These are phyloP conservation scores for Mycocentrospora acerina DNA, from an alignment of 2,329 filamentous ascomycete species.

Conservation along the genomic window DNA sequence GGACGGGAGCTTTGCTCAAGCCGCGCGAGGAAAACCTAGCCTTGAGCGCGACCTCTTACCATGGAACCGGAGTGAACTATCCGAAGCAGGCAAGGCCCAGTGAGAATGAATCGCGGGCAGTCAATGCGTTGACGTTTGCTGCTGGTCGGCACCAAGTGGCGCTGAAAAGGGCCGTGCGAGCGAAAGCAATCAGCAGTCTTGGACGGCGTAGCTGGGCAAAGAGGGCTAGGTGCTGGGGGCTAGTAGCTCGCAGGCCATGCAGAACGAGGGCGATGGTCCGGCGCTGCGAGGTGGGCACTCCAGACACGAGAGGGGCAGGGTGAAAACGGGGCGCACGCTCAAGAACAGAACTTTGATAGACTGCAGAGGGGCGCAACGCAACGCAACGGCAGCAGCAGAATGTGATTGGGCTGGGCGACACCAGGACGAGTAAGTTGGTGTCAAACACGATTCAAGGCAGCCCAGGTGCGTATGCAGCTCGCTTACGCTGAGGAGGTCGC, in stretches of 20 bases:
- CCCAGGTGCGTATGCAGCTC: conserved; percentile 19
- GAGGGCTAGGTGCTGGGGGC: conserved; percentile 21
- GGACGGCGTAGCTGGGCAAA: conserved; percentile 17
- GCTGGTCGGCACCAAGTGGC: conserved; percentile 30
- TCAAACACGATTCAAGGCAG: conserved; percentile 18
- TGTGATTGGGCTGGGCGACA: conserved; percentile 15
- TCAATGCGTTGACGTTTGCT: conserved; percentile 38
- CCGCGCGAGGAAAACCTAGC: conserved; percentile 37
- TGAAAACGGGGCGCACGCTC: conserved; percentile 1
- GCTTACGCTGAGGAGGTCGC: conserved; percentile 22
- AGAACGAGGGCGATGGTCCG: conserved; percentile 1
- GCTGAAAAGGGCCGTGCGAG: conserved; percentile 30
- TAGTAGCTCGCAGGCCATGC: conserved; percentile 14
- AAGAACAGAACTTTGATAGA: conserved; percentile 5
- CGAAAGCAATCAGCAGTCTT: conserved; percentile 9
- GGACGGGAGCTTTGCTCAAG: conserved; percentile 34
- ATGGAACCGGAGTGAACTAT: conserved; percentile 41
- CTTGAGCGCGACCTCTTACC: conserved; percentile 36
- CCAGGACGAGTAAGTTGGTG: conserved; percentile 21
- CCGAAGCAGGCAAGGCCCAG: conserved; percentile 36
- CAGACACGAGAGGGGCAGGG: conserved; percentile 1
- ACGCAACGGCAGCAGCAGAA: conserved; percentile 1
- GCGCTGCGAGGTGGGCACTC: not conserved
- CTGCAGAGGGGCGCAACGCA: conserved; percentile 3
- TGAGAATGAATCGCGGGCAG: conserved; percentile 27